These are phyloP conservation scores for Heliocybe sulcata DNA, from an alignment of 1,284 basidiomycete genomes.

Conservation along the genomic window DNA sequence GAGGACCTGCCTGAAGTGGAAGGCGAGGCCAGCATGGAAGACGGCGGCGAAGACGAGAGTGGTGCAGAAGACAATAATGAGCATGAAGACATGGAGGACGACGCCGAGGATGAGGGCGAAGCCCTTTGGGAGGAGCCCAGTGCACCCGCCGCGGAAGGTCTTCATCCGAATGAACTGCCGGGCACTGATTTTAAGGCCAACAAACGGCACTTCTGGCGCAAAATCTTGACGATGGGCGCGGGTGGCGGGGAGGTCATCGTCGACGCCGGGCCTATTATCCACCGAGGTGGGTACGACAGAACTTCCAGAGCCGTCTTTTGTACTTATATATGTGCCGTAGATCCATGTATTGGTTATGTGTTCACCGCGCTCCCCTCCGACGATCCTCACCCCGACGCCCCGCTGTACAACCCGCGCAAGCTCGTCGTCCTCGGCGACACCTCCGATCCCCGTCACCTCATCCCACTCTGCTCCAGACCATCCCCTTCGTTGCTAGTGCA, in stretches of 20 bases:
- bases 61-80: constrained; percentile 12
- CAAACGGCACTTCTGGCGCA: constrained; percentile 67
- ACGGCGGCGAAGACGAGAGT: background rate
- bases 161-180: constrained; percentile 62
- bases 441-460: constrained; percentile 50
- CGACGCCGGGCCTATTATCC: constrained; percentile 74
- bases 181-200: constrained; percentile 61
- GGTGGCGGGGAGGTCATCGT: constrained; percentile 44
- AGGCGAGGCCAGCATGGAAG: background rate
- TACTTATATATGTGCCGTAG: constrained; percentile 28
- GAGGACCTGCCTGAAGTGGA: background rate
- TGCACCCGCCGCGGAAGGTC: constrained; percentile 22
- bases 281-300: constrained; percentile 68
- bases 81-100: background rate
- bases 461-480: constrained; percentile 39
- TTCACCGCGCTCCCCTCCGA: constrained; percentile 53
- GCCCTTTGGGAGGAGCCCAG: constrained; percentile 5
- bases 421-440: constrained; percentile 60
- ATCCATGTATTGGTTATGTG: constrained; percentile 79
- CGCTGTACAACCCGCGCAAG: constrained; percentile 32
- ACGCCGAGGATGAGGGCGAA: background rate
- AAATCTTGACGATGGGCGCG: constrained; percentile 31
- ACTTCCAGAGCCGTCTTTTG: background rate
- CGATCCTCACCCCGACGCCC: background rate
- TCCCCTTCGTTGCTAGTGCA: constrained; percentile 55